phyloP scores from a whole-genome alignment of 495 filamentous ascomycete species.

The Darksidea phi region DNA sequence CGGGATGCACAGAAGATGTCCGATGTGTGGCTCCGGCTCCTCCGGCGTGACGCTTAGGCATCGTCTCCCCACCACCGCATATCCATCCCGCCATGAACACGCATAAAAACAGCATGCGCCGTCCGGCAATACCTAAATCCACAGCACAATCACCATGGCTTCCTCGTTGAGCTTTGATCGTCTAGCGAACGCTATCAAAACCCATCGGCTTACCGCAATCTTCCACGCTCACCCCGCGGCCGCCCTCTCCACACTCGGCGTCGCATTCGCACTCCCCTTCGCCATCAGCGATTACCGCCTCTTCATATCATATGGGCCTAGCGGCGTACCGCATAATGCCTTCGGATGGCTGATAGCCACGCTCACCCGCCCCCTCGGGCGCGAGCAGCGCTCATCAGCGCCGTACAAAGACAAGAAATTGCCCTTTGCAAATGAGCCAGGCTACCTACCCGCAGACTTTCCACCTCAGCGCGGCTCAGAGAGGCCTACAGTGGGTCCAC shows the following conservation, averaged over 20 bases:
- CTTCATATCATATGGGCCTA: slow-evolving; percentile 42
- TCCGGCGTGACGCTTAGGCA: no score
- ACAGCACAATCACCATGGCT: not conserved
- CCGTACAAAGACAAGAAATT: slow-evolving; percentile 26
- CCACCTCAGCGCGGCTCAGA: slow-evolving; percentile 9
- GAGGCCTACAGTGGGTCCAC: slow-evolving; percentile 18
- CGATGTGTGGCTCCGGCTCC: not conserved
- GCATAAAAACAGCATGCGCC: not conserved
- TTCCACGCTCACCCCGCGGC: slow-evolving; percentile 8
- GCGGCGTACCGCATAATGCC: slow-evolving; percentile 44
- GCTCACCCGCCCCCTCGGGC: slow-evolving; percentile 32
- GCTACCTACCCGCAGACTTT: slow-evolving; percentile 16
- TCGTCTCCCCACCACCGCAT: not conserved
- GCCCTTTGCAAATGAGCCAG: slow-evolving; percentile 19
- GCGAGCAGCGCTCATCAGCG: slow-evolving; percentile 32
- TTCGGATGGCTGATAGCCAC: slow-evolving; percentile 43
- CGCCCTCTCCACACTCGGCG: not conserved
- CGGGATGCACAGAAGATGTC: not conserved
- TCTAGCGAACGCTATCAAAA: not conserved
- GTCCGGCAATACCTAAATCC: not conserved
- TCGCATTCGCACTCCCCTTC: slow-evolving; percentile 8
- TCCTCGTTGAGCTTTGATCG: not conserved
- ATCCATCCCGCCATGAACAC: not conserved
- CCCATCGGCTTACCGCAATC: not conserved
- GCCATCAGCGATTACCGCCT: slow-evolving; percentile 22